These are phyloP conservation scores for Tulasnella sp. DNA, from an alignment of 768 basidiomycete species.

Conservation along the genomic window DNA sequence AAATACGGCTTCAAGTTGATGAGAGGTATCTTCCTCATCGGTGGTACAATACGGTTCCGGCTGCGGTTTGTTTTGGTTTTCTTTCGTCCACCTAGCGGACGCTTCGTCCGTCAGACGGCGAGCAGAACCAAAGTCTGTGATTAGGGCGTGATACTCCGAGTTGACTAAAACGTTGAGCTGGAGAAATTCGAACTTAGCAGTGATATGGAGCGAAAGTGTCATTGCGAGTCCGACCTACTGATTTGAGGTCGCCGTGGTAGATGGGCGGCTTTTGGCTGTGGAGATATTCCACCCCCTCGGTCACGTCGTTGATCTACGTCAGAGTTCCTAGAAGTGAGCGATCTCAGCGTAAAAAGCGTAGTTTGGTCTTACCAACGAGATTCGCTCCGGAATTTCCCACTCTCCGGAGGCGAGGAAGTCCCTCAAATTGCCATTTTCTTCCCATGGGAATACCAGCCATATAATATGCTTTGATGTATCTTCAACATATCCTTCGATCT, in stretches of 20 bases:
- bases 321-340: not conserved
- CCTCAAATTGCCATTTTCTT: not conserved
- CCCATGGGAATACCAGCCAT: not conserved
- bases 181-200: not conserved
- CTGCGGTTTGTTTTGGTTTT: not conserved
- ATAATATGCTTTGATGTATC: not conserved
- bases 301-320: not conserved
- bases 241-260: not conserved
- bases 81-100: not conserved
- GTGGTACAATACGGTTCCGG: not conserved
- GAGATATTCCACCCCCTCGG: not conserved
- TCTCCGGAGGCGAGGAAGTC: not conserved
- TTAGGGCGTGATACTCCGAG: not conserved
- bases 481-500: not conserved
- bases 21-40: not conserved
- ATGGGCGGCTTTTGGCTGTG: not conserved
- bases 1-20: too few species aligned
- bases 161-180: not conserved
- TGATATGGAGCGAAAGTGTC: not conserved
- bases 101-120: not conserved
- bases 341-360: not conserved
- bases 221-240: not conserved
- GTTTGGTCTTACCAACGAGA: not conserved
- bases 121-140: not conserved
- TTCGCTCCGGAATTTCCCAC: not conserved